These are phyloP conservation scores for Boletus pseudo-olivaceus DNA, from an alignment of 768 basidiomycete genomes.

Conservation along the genomic window DNA sequence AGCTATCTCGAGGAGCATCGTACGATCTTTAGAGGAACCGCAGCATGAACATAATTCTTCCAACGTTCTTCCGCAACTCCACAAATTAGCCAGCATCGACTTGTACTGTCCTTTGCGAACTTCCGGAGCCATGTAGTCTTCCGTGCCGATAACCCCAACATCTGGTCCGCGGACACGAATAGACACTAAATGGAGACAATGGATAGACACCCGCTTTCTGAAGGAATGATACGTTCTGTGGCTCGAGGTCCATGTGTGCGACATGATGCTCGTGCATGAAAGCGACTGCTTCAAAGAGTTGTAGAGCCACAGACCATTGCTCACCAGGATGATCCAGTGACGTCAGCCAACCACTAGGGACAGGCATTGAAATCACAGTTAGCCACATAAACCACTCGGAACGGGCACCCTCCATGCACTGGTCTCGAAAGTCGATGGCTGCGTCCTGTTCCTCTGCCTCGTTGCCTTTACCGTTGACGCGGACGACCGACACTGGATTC, in stretches of 20 bases:
- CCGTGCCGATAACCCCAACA: neutral
- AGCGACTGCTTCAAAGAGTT: slow-evolving; percentile 1
- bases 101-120: neutral
- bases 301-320: neutral
- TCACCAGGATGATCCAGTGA: neutral
- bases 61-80: neutral
- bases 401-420: no score
- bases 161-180: neutral
- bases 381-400: neutral
- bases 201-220: neutral
- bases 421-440: no score
- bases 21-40: neutral
- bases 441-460: no score
- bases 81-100: neutral
- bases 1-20: neutral
- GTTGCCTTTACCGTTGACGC: no score
- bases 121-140: neutral
- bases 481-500: no score
- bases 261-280: slow-evolving; percentile 15
- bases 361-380: slow-evolving; percentile 1
- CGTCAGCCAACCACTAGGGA: neutral
- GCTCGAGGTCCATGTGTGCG: slow-evolving; percentile 17
- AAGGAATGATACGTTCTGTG: neutral
- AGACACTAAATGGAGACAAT: neutral
- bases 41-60: neutral